Conservation (phyloP, 2,329 filamentous ascomycete genomes). For the Scedosporium dehoogii region DNA sequence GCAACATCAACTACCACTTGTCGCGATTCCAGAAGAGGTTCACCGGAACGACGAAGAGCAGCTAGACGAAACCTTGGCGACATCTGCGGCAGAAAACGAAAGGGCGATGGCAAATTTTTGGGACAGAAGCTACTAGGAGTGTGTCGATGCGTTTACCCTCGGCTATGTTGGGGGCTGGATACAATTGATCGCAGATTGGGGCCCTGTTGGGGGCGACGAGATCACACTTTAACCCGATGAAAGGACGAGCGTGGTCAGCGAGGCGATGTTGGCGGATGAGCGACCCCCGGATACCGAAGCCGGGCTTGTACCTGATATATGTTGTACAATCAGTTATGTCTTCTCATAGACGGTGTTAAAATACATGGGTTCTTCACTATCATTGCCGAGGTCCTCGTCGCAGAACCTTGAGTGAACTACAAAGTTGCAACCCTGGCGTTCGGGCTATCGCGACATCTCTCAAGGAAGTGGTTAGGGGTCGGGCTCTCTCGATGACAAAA, state of each 20-base stretch:
- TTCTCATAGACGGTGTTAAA: neutral
- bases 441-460: neutral
- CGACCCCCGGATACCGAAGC: neutral
- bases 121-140: too few species aligned
- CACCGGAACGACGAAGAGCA: conserved; percentile 36
- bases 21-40: conserved; percentile 63
- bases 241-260: neutral
- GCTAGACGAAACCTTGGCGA: conserved; percentile 13
- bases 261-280: neutral
- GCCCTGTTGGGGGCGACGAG: too few species aligned
- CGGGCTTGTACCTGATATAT: neutral
- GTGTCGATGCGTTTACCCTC: too few species aligned
- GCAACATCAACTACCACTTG: conserved; percentile 90
- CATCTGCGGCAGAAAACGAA: too few species aligned
- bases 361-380: neutral
- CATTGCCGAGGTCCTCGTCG: neutral
- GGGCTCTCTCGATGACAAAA: too few species aligned
- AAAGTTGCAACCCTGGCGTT: neutral
- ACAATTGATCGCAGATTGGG: too few species aligned
- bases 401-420: neutral
- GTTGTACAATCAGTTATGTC: neutral
- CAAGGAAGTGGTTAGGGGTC: neutral
- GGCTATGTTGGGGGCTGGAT: too few species aligned
- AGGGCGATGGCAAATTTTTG: too few species aligned
- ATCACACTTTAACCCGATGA: neutral